Evolutionary conservation across 345 rosid species (phyloP), one percentile per base, ranked within the genome.

Genomic region (Ricinus communis): DNA sequence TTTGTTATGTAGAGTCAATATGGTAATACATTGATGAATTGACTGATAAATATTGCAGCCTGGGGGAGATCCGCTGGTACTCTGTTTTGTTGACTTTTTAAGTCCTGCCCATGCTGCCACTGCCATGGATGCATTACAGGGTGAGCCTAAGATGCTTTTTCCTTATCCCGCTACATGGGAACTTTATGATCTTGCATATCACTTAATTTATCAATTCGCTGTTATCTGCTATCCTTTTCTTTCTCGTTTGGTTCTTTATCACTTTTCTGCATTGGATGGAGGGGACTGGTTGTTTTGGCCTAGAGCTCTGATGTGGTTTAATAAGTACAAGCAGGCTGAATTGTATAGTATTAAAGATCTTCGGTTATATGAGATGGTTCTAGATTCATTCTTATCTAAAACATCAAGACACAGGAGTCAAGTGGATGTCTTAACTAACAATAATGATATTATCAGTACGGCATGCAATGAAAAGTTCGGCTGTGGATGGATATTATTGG

Each of bases 21-120:
- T 56, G 38, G 45, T 56, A 19, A 25, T 52, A 24, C 40, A 52
- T 45, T 74, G 31, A 65, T 64, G 27, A 59, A 72, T 69, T 67
- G 30, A 49, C 11, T 45, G 50, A 25, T 14, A 8, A 49, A 53
- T 24, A 45, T 38, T 71, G 87, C 94, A 89, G 94, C 79, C 84
- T 33, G 91, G 84, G 45, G 87, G 86, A 74, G 87, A 84, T 62
- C 87, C 85, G 0, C 55, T 84, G 72, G 74, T 84, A 43, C 85
- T 89, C 47, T 85, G 89, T 75, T 88, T 88, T 79, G 93, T 88
- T 82, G 93, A 88, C 74, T 88, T 88, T 80, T 61, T 62, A 46
- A 85, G 84, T 77, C 90, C 94, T 60, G 88, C 88, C 14, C 85
- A 87, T 80, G 89, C 94, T 27, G 87, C 91, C 43, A 87, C 86